Base-by-base conservation (phyloP, 495 filamentous ascomycete species). In the Cryomyces minteri region DNA sequence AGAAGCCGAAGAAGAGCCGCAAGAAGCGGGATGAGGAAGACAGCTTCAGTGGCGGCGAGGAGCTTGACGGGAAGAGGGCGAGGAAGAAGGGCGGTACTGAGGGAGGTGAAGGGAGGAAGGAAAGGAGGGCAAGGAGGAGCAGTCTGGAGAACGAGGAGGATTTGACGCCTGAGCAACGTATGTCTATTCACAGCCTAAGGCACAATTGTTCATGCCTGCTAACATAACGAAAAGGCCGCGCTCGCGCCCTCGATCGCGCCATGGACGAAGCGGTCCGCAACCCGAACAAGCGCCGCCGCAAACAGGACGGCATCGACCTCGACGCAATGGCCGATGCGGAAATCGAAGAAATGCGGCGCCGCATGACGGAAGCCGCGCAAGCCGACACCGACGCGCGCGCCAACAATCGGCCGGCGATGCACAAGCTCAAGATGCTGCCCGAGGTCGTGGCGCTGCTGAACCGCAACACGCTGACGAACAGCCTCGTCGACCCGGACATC, bases 351-450 rank as follows among this genome's bases (percentile, higher is more conserved):
- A 80, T 96, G 56, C 88, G 88, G 53, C 72, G 79, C 45, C 78
- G 79, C 42, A 99, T 99, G 92, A 83, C 88, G 49, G 74, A 82
- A 48, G 92, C 92, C 10, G 93, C 88, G 45, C 72, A 85, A 59
- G 74, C 77, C 43, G 92, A 99, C 60, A 84, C 83, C 46, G 67
- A 75, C 31, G 84, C 79, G 33, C 82, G 88, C 51, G 71, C 81
- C 32, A 67, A 76, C 32, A 79, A 79, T 48, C 67, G 83, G 57
- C 83, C 85, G 4, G 90, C 88, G 32, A 77, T 84, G 52, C 79
- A 93, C 63, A 99, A 99, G 61, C 74, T 99, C 34, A 83, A 84
- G 61, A 80, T 99, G 59, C 77, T 99, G 32, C 88, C 90, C 6
- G 85, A 95, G 60, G 92, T 99, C 5, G 78, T 87, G 28, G 73